phyloP scores from a whole-genome alignment of 139 green algal genomes.

The Closterium sp. region DNA sequence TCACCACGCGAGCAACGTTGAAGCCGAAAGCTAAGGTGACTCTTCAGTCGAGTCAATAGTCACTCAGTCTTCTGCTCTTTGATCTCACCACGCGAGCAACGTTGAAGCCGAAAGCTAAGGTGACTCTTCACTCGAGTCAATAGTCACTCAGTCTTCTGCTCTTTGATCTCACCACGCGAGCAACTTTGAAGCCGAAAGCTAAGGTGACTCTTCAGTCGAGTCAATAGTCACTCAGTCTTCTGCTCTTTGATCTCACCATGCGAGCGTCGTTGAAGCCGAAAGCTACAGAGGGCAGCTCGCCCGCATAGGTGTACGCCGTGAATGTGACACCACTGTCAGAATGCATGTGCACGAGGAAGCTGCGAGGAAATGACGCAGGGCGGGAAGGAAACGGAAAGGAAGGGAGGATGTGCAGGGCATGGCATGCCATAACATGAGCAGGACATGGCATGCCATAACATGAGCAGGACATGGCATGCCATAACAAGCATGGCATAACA shows the following conservation, averaged over 20 bases:
- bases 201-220: slow-evolving; percentile 6
- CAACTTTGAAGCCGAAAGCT: no score
- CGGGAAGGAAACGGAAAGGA: neutral
- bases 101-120: slow-evolving; percentile 40
- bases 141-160: no score
- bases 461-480: neutral
- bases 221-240: no score
- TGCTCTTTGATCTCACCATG: no score
- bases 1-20: no score
- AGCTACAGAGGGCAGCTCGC: slow-evolving; percentile 22
- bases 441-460: neutral
- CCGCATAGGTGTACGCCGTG: slow-evolving; percentile 35
- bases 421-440: neutral
- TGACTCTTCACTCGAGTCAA: no score
- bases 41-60: no score
- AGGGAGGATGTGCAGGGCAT: neutral
- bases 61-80: neutral
- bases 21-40: no score
- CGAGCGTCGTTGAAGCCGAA: slow-evolving; percentile 48
- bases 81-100: no score
- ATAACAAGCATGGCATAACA: neutral
- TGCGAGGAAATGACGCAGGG: neutral
- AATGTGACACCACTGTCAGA: neutral
- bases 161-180: no score
- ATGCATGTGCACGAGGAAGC: slow-evolving; percentile 20